These are phyloP conservation scores for Tuber brumale DNA, from an alignment of 495 filamentous ascomycete genomes.

Conservation along the genomic window DNA sequence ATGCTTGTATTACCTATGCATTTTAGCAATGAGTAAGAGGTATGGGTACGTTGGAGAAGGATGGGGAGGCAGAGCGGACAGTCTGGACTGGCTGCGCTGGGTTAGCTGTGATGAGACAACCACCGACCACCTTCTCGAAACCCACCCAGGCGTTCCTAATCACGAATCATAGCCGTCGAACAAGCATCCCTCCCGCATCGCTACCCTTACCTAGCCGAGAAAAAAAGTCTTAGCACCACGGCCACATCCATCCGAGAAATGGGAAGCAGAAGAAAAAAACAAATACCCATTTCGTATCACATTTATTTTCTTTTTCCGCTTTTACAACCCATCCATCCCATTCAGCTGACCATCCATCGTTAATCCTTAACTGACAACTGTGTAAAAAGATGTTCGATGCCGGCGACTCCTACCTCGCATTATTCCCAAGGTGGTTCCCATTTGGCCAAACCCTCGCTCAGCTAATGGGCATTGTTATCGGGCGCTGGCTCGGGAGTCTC, in stretches of 20 bases:
- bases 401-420: conserved; percentile 46
- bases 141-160: not conserved
- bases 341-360: not conserved
- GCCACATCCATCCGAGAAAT: not conserved
- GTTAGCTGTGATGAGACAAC: conserved; percentile 1
- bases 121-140: not conserved
- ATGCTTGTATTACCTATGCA: not conserved
- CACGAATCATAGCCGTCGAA: conserved; percentile 3
- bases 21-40: not conserved
- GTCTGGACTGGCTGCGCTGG: not conserved
- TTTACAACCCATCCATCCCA: not conserved
- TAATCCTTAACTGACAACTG: not conserved
- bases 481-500: conserved; percentile 50
- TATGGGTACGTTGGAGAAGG: not conserved
- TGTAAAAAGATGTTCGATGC: conserved; percentile 46
- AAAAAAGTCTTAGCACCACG: conserved; percentile 1
- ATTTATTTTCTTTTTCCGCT: not conserved
- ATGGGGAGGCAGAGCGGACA: not conserved
- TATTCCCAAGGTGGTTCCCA: conserved; percentile 48
- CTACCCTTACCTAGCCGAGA: not conserved
- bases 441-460: conserved; percentile 44
- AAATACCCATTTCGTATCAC: not conserved
- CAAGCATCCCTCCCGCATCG: not conserved
- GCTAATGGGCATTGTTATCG: conserved; percentile 46
- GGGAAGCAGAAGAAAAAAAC: not conserved